Base-by-base conservation (phyloP, 2,329 filamentous ascomycete species). In the Colletotrichum chlorophyti region DNA sequence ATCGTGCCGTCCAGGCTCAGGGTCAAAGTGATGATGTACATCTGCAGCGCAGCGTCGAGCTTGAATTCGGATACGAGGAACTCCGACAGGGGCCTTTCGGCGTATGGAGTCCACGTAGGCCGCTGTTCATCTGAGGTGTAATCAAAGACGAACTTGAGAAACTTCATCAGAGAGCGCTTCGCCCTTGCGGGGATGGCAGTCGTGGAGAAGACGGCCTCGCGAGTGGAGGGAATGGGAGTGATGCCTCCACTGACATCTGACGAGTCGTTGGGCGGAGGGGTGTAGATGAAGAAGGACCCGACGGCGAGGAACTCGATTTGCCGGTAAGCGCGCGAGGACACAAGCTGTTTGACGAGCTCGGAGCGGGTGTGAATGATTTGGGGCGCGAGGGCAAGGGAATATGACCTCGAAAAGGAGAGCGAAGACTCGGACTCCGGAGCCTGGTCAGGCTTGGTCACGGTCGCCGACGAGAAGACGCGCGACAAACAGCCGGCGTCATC, bases 261-360 rank as follows among this genome's bases (percentile, higher is more conserved):
- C 23, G 24, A 6, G 19, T 23, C 38, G 21, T 64, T 29, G 23
- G 69, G 68, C 5, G 69, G 24, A 1, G 74, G 68, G 58, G 82
- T 78, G 69, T 88, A 88, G 53, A 97, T 86, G 83, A 90, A 97
- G 85, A 94, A 98, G 54, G 91, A 94, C 23, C 94, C 94, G 23
- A 98, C 91, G 24, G 94, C 92, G 61, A 95, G 85, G 66, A 98
- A 98, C 70, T 98, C 94, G 42, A 99, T 83, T 75, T 97, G 93
- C 19, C 89, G 86, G 69, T 94, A 94, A 11, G 93, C 90, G 65
- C 88, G 90, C 6, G 94, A 97, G 2, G 93, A 92, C n/a, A 98
- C 91, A 14, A 98, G 84, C 66, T 88, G 84, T 8, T 87, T 84
- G 5, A 98, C 79, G 29, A 98, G 82, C 64, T 85, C 81, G 3